Evolutionary conservation across 2,329 filamentous ascomycete species (phyloP).

Genomic region (Fulvia fulva): DNA sequence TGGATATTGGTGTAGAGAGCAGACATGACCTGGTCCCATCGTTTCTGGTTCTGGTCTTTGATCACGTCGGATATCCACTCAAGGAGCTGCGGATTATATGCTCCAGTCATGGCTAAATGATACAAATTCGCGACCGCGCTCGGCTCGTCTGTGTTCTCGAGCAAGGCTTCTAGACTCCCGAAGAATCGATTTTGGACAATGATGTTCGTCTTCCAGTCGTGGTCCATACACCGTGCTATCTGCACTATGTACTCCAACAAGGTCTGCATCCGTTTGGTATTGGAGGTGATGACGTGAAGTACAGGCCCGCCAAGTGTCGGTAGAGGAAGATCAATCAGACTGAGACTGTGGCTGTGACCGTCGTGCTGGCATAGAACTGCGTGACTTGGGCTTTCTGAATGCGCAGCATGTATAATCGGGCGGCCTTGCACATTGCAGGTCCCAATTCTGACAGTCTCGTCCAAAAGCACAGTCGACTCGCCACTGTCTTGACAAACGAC

Average conservation of each 20-base stretch:
- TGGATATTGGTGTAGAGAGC: constrained; percentile 74
- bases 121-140: constrained; percentile 72
- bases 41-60: constrained; percentile 58
- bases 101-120: constrained; percentile 78
- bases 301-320: constrained; percentile 50
- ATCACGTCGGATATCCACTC: constrained; percentile 65
- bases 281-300: constrained; percentile 77
- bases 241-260: constrained; percentile 80
- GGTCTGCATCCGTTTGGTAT: constrained; percentile 79
- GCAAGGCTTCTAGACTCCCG: constrained; percentile 62
- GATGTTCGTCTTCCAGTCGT: constrained; percentile 78
- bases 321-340: constrained; percentile 25
- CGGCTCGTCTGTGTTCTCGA: constrained; percentile 61
- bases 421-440: constrained; percentile 12
- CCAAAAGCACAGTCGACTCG: constrained; percentile 25
- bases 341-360: constrained; percentile 5
- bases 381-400: constrained; percentile 72
- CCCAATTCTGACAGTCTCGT: constrained; percentile 31
- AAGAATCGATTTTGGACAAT: constrained; percentile 50
- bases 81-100: constrained; percentile 68
- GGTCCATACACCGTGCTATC: constrained; percentile 70
- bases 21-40: constrained; percentile 86
- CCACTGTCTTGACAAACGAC: constrained; percentile 21
- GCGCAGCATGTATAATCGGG: constrained; percentile 58
- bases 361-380: constrained; percentile 51